Conservation (phyloP, 306 rosid species). For the Crotalaria pallida region DNA sequence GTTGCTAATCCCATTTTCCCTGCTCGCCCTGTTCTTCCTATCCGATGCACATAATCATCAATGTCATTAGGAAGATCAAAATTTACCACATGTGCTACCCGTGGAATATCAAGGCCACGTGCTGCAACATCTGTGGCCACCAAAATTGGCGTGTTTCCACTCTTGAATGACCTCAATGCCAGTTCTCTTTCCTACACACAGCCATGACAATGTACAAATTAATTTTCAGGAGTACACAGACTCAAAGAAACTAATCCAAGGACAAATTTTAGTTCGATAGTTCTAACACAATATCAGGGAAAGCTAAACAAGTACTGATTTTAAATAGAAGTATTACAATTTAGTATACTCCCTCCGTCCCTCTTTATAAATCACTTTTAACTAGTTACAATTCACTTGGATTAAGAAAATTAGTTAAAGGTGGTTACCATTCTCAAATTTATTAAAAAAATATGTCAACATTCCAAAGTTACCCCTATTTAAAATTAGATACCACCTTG, state of each 20-base stretch:
- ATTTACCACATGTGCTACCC: constrained; percentile 74
- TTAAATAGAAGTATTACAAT: too few species aligned
- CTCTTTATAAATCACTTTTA: too few species aligned
- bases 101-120: constrained; percentile 83
- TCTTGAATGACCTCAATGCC: constrained; percentile 71
- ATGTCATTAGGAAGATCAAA: constrained; percentile 82
- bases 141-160: constrained; percentile 67
- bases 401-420: too few species aligned
- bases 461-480: too few species aligned
- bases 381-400: too few species aligned
- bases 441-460: too few species aligned
- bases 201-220: neutral
- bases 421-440: too few species aligned
- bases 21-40: constrained; percentile 82
- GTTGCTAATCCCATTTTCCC: constrained; percentile 81
- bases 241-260: neutral
- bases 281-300: neutral
- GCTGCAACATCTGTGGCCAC: constrained; percentile 92
- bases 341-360: too few species aligned
- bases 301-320: neutral
- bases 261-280: neutral
- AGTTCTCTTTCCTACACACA: constrained; percentile 70
- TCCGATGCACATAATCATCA: constrained; percentile 81
- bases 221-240: neutral
- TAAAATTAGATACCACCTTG: too few species aligned